Base-by-base conservation (phyloP, 768 basidiomycete species). In the Gautieria morchelliformis region DNA sequence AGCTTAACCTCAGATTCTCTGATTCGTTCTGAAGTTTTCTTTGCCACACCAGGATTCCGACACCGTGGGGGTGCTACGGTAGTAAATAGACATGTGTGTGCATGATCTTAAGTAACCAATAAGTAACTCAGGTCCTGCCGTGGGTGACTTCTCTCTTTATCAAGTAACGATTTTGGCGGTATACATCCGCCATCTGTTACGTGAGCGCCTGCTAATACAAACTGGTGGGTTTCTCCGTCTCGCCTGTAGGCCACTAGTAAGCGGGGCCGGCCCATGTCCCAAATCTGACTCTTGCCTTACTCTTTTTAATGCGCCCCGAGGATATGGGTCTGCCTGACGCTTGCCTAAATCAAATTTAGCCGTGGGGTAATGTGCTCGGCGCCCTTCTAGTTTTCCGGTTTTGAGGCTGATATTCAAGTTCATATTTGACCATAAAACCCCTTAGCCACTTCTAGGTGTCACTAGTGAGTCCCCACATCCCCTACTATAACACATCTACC, bases 351-450 rank as follows among this genome's bases (percentile, higher is more conserved):
- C n/a, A 30, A 52, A 2, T 37, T 37, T 17, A 33, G 44, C 22
- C 55, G 55, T 54, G 53, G 45, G n/a, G 42, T 20, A 47, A 56
- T 22, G 55, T 22, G 11, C 44, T 44, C 39, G 45, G 44, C 30
- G 19, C 40, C 22, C 47, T 35, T 57, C 45, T 39, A 20, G 14
- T 39, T 22, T 46, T 22, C 32, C 39, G 17, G 7, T 30, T 54
- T 39, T 40, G 27, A 54, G 42, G 35, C 53, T 12, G 40, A 47
- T 48, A 56, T 47, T 35, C 11, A 12, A 5, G 15, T 17, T 27
- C 20, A 41, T 10, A 10, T 53, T 47, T 46, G 54, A 14, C 14
- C 44, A 30, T 47, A 35, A 56, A 45, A 22, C 37, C n/a, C 32
- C 47, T 19, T 37, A 14, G 14, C 32, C n/a, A 22, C 30, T 49